Evolutionary conservation across 371 early-diverging fungal species (phyloP).

Genomic region (Apophysomyces trapeziformis): DNA sequence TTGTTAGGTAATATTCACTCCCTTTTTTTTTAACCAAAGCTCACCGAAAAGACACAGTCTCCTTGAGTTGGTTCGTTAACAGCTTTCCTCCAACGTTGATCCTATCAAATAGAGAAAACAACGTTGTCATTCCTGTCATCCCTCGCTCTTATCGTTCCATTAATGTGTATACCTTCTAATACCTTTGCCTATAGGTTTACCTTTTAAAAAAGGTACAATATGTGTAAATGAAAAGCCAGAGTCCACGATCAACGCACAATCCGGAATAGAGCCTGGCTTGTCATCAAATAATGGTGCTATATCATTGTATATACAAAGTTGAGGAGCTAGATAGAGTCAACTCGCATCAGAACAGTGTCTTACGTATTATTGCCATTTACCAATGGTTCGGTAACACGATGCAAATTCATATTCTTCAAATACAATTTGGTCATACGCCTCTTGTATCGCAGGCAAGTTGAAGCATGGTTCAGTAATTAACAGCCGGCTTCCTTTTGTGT

Average conservation of each 20-base stretch:
- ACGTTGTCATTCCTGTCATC: background rate
- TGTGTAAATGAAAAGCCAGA: constrained; percentile 86
- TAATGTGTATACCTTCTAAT: constrained; percentile 42
- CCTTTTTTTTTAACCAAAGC: background rate
- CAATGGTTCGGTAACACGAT: constrained; percentile 64
- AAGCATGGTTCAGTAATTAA: constrained; percentile 83
- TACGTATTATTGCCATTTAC: constrained; percentile 20
- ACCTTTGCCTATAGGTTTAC: constrained; percentile 58
- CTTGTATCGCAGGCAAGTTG: constrained; percentile 74
- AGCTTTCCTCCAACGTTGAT: constrained; percentile 87
- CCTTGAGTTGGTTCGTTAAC: constrained; percentile 88
- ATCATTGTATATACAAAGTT: constrained; percentile 57
- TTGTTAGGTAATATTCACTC: background rate
- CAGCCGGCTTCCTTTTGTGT: constrained; percentile 66
- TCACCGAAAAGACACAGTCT: constrained; percentile 82
- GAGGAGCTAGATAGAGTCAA: constrained; percentile 26
- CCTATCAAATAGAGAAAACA: constrained; percentile 30
- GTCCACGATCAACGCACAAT: constrained; percentile 78
- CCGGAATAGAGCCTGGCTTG: constrained; percentile 50
- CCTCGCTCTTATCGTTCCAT: no score
- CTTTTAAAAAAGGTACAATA: constrained; percentile 71
- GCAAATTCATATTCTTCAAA: constrained; percentile 87
- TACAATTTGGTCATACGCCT: constrained; percentile 78
- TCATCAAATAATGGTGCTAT: constrained; percentile 54
- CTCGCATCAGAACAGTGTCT: background rate